Evolutionary conservation across 768 basidiomycete genomes (phyloP).

Genomic region (Hortiboletus flavorubellus): DNA sequence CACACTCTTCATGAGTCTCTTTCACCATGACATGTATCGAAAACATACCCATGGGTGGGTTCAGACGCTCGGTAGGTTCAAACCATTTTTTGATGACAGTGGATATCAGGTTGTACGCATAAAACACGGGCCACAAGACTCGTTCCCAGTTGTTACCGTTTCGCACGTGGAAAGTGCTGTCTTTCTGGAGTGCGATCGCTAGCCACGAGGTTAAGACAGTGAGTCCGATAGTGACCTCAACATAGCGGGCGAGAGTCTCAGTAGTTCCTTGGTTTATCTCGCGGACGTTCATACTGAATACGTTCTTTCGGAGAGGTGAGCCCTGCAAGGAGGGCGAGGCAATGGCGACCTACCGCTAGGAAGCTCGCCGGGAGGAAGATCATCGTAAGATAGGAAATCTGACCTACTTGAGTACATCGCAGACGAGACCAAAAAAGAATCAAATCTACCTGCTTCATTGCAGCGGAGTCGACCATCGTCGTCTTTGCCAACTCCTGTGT

Average conservation of each 20-base stretch:
- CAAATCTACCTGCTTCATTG: slow-evolving; percentile 33
- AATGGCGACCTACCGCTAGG: slow-evolving; percentile 22
- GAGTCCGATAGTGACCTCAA: slow-evolving; percentile 42
- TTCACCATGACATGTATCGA: not conserved
- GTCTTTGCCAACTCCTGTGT: slow-evolving; percentile 50
- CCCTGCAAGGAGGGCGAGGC: no score
- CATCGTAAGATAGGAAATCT: slow-evolving; percentile 53
- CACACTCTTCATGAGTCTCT: not conserved
- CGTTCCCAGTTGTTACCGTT: slow-evolving; percentile 1
- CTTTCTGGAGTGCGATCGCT: slow-evolving; percentile 47
- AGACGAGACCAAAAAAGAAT: not conserved
- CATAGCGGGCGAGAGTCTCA: slow-evolving; percentile 36
- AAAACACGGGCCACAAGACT: slow-evolving; percentile 22
- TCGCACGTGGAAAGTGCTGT: slow-evolving; percentile 15
- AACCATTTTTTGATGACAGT: not conserved
- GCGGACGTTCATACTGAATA: slow-evolving; percentile 30
- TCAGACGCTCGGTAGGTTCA: not conserved
- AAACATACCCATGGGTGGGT: slow-evolving; percentile 4
- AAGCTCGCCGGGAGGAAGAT: slow-evolving; percentile 56
- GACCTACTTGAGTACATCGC: slow-evolving; percentile 16
- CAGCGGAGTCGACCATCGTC: slow-evolving; percentile 40
- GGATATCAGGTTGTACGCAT: slow-evolving; percentile 1
- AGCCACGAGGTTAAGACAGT: slow-evolving; percentile 55
- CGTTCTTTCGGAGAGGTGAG: slow-evolving; percentile 21
- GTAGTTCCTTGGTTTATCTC: slow-evolving; percentile 28